Evolutionary conservation across 768 basidiomycete species (phyloP).

Genomic region (Amanita rimosa): DNA sequence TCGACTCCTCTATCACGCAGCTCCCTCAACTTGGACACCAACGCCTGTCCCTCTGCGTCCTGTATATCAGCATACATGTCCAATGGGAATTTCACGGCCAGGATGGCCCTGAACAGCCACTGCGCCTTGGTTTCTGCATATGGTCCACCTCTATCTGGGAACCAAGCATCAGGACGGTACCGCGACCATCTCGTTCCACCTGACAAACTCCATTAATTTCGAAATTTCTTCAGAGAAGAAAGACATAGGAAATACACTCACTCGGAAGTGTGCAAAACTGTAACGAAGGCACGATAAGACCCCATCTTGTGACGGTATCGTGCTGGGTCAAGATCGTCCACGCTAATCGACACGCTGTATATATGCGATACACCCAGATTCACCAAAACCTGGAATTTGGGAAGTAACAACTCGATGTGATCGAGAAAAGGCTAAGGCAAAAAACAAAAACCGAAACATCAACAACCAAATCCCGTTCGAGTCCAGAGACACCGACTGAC

Average conservation of each 20-base stretch:
- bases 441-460: neutral
- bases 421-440: no score
- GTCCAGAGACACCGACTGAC: constrained; percentile 1
- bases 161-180: no score
- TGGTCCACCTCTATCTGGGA: no score
- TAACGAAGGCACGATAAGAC: no score
- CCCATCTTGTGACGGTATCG: neutral
- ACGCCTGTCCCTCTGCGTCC: neutral
- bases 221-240: no score
- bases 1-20: neutral
- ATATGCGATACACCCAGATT: constrained; percentile 1
- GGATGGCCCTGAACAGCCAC: constrained; percentile 2
- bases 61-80: no score
- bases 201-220: no score
- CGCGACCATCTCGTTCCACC: no score
- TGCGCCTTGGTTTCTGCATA: neutral
- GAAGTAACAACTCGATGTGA: neutral
- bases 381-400: neutral
- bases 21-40: neutral
- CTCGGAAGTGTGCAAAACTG: no score
- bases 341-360: neutral
- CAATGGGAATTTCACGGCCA: constrained; percentile 1
- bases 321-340: constrained; percentile 1
- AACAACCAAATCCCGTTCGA: neutral
- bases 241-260: no score